Conservation (phyloP, 129 eudicot species). For the Rutidosis leptorrhynchoides region DNA sequence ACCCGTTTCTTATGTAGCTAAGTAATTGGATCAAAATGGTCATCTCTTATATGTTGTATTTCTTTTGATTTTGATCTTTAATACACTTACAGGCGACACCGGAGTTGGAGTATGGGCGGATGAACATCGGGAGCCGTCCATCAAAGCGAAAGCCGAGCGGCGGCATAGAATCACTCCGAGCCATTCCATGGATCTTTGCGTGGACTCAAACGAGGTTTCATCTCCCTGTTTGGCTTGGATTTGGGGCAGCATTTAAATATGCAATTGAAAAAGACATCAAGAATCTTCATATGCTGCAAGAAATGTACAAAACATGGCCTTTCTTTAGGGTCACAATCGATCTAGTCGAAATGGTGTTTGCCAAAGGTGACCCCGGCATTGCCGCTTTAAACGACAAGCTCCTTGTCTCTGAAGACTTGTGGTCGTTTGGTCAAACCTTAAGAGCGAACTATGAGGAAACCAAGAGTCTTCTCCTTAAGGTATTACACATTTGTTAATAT, state of each 20-base stretch:
- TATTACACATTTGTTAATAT: conserved; percentile 23
- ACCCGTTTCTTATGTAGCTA: too few relatives aligned
- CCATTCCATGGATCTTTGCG: conserved; percentile 99
- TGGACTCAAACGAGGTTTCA: conserved; percentile 99
- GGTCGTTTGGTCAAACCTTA: conserved; percentile 71
- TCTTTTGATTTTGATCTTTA: neutral
- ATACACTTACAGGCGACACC: conserved; percentile 77
- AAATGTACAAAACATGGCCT: conserved; percentile 96
- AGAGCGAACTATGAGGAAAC: conserved; percentile 80
- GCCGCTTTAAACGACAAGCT: conserved; percentile 90
- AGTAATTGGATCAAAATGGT: neutral
- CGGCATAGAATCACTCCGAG: conserved; percentile 93
- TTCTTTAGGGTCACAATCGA: conserved; percentile 97
- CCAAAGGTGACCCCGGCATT: conserved; percentile 93
- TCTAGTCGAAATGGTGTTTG: conserved; percentile 94
- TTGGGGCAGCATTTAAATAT: conserved; percentile 86
- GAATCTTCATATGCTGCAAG: conserved; percentile 77
- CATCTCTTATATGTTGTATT: neutral
- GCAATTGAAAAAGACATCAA: conserved; percentile 56
- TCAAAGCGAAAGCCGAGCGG: conserved; percentile 96
- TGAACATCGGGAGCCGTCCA: conserved; percentile 99
- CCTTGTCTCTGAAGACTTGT: conserved; percentile 76
- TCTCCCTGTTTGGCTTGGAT: conserved; percentile 99
- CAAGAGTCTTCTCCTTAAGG: conserved; percentile 74
- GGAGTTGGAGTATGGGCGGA: conserved; percentile 89